These are phyloP conservation scores for Emmonsiellopsis sp. DNA, from an alignment of 2,329 filamentous ascomycete species.

Conservation along the genomic window DNA sequence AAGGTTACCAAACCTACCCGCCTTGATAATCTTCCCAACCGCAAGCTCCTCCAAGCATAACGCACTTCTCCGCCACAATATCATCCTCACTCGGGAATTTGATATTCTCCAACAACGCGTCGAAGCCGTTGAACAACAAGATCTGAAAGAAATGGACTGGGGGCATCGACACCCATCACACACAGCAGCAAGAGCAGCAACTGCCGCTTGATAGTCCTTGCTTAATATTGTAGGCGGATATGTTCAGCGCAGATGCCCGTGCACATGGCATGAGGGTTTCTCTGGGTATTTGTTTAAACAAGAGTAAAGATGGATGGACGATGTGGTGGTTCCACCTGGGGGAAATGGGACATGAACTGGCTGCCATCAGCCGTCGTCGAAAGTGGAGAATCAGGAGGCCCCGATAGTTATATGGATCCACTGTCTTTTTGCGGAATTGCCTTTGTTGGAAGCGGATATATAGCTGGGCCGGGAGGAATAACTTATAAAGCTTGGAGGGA, in stretches of 20 bases:
- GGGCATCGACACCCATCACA: background rate
- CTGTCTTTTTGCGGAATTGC: too few species aligned
- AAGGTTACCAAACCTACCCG: too few species aligned
- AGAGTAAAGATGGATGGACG: too few species aligned
- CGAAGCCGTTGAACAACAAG: background rate
- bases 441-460: too few species aligned
- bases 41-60: background rate
- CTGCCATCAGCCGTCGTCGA: too few species aligned
- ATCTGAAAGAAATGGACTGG: background rate
- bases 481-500: too few species aligned
- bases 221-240: background rate
- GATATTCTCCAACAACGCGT: background rate
- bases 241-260: background rate
- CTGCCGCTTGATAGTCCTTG: background rate
- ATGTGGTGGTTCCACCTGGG: too few species aligned
- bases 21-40: background rate
- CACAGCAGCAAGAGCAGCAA: background rate
- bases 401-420: too few species aligned
- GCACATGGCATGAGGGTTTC: background rate
- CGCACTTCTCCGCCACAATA: background rate
- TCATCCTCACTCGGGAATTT: background rate
- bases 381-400: too few species aligned
- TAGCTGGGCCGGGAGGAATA: too few species aligned
- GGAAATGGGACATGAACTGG: too few species aligned
- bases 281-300: too few species aligned